Base-by-base conservation (phyloP, 164 flowering plant genomes). In the Vitis vinifera region DNA sequence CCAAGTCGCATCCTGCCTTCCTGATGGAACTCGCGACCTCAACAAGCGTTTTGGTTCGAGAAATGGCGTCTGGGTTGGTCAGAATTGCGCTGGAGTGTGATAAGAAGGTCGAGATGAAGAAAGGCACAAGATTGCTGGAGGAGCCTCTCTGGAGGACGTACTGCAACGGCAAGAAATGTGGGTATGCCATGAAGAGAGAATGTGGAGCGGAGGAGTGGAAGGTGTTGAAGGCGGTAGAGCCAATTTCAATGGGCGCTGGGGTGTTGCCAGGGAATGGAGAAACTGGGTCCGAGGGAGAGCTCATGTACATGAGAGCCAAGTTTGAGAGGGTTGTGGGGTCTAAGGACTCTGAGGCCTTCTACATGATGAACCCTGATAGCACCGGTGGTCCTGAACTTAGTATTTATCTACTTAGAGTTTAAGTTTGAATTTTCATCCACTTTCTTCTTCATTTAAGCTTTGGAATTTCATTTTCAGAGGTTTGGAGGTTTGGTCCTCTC, bases 11-110 rank as follows among this genome's bases (percentile, higher is more conserved):
- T 5, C 99, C 99, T 0, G 88, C 85, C 0, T 80, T 96, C 55
- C 59, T 96, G 51, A 87, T 96, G 4, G 91, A 96, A 68, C 86
- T 93, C 0, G 86, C 92, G 0, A 90, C 87, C 0, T 89, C 95
- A 0, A 96, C 93, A 0, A 83, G 87, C 66, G 81, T 83, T 3
- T 65, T 96, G 62, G 97, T 96, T 13, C 72, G 83, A 27, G 98
- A 96, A 79, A 96, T 96, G 99, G 94, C 97, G 0, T 93, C 99
- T 1, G 99, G 99, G 77, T 60, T 91, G 66, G 99, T 96, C 5
- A 61, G 99, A 59, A 85, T 96, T 49, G 98, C 98, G 1, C 71
- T 96, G 71, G 99, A 96, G 68, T 89, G 97, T 44, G 98, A 88
- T 11, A 85, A 76, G 78, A 85, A 77, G 71, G 58, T 51, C 62